Base-by-base conservation (phyloP, 768 basidiomycete species). In the Tulasnella sp. region DNA sequence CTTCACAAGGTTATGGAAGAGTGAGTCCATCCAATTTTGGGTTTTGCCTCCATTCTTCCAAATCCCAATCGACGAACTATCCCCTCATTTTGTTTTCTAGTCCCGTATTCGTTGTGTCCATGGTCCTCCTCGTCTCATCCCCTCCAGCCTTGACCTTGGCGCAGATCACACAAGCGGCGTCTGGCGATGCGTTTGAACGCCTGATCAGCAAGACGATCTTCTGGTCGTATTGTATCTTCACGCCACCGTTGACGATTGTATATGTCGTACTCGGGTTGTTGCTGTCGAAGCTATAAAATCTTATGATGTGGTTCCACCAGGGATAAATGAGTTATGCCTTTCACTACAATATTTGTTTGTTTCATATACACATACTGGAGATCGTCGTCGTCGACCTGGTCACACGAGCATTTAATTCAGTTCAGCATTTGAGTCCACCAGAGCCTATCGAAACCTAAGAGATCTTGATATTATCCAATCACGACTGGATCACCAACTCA, bases 191-290 rank as follows among this genome's bases (percentile, higher is more conserved):
- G 0, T 97, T 98, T 67, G 94, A 97, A 72, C 76, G 91, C 1
- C 77, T 97, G 34, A 86, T 96, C 69, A 85, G 83, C 61, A 79
- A 88, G 54, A 97, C 93, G 0, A 89, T 97, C 60, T 92, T 92
- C 69, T 92, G 91, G 90, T 78, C 85, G 1, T 97, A 94, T 67
- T 92, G 88, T 64, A 72, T 91, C 31, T 73, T 92, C 58, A 93
- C 92, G 0, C 92, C 92, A 1, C 87, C 88, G 1, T 76, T 85
- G n/a, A 89, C 83, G 55, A 81, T 92, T 56, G 66, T 75, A 17
- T 85, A 83, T 66, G 87, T 93, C 50, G 77, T 93, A 45, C 66
- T 88, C 25, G 91, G 87, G 1, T 70, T 94, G 48, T 50, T 70
- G 27, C 68, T 73, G 54, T 68, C 70, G 7, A 61, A 69, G 24